phyloP scores from a whole-genome alignment of 2,329 filamentous ascomycete species.

The Neonectria neomacrospora region DNA sequence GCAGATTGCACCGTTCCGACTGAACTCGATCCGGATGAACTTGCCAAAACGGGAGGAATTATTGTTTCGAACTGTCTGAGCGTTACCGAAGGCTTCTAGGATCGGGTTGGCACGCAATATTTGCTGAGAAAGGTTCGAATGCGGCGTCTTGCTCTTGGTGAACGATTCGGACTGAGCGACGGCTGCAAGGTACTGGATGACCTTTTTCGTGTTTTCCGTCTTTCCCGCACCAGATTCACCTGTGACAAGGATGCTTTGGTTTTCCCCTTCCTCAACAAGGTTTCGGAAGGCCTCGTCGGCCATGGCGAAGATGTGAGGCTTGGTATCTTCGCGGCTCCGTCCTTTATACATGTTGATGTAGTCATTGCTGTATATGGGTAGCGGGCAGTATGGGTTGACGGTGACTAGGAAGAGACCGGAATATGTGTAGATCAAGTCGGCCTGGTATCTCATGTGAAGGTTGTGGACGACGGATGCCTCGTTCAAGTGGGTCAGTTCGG shows the following conservation, averaged over 20 bases:
- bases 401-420: conserved; percentile 97
- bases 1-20: conserved; percentile 85
- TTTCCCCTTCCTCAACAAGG: conserved; percentile 91
- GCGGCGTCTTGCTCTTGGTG: conserved; percentile 67
- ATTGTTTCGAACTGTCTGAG: conserved; percentile 96
- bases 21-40: conserved; percentile 98
- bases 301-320: conserved; percentile 97
- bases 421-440: conserved; percentile 98
- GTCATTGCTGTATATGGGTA: conserved; percentile 96
- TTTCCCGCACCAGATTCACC: conserved; percentile 98
- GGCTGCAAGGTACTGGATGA: conserved; percentile 97
- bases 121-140: conserved; percentile 93
- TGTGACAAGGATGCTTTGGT: conserved; percentile 97
- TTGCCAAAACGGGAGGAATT: conserved; percentile 99
- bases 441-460: conserved; percentile 91
- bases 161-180: conserved; percentile 87
- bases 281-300: conserved; percentile 97
- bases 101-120: conserved; percentile 97
- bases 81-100: conserved; percentile 96
- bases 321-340: conserved; percentile 89
- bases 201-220: conserved; percentile 99
- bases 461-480: conserved; percentile 99
- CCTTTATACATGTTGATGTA: conserved; percentile 99
- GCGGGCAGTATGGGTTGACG: conserved; percentile 93
- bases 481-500: conserved; percentile 96